These are phyloP conservation scores for Leccinum pellstonianum DNA, from an alignment of 768 basidiomycete species.

Conservation along the genomic window DNA sequence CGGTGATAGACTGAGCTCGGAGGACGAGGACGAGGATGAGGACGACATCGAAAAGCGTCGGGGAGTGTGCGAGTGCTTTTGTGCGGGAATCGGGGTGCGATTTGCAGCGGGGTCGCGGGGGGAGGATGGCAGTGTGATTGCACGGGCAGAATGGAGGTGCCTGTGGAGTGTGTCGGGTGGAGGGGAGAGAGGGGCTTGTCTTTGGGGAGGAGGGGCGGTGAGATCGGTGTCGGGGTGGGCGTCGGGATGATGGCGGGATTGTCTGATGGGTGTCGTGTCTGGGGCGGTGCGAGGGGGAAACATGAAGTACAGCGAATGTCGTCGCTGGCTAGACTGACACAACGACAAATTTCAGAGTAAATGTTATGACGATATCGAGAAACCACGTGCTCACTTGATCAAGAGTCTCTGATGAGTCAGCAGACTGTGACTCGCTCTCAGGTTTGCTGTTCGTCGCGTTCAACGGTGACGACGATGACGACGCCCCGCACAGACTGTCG, in stretches of 20 bases:
- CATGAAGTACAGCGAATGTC: neutral
- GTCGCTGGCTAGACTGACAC: conserved; percentile 1
- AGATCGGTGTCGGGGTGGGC: neutral
- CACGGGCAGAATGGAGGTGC: conserved; percentile 25
- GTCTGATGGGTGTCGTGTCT: neutral
- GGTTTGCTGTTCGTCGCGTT: conserved; percentile 8
- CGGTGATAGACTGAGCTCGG: conserved; percentile 5
- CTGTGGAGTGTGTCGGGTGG: conserved; percentile 31
- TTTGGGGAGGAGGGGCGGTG: conserved; percentile 2
- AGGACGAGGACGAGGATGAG: conserved; percentile 27
- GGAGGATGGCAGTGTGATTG: conserved; percentile 34
- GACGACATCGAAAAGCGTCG: conserved; percentile 33
- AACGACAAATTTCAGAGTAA: conserved; percentile 13
- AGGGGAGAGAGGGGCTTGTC: conserved; percentile 31
- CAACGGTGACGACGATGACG: conserved; percentile 14
- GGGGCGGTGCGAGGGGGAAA: neutral
- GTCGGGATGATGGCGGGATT: conserved; percentile 4
- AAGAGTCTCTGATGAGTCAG: conserved; percentile 33
- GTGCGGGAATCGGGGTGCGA: conserved; percentile 13
- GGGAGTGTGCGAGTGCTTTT: conserved; percentile 35
- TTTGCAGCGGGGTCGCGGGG: conserved; percentile 21
- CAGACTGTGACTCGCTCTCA: conserved; percentile 1
- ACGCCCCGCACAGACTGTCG: neutral
- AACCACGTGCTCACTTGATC: conserved; percentile 35
- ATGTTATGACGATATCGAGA: conserved; percentile 34